phyloP scores from a whole-genome alignment of 2,329 filamentous ascomycete genomes.

The Microsporum audouinii region DNA sequence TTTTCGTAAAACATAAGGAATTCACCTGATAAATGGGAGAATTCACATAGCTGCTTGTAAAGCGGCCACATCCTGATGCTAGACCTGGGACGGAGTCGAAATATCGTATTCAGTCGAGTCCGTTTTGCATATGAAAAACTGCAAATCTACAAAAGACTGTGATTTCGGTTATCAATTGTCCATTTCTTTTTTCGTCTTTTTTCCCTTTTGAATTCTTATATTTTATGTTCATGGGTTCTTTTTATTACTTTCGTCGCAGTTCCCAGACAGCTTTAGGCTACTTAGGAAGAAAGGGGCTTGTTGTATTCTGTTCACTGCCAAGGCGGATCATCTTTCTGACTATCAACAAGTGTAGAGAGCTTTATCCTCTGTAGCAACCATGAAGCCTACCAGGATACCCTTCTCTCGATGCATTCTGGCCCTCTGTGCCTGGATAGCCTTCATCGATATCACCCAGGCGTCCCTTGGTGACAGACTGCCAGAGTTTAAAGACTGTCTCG shows the following conservation, averaged over 20 bases:
- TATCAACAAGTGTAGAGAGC: neutral
- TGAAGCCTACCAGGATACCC: slow-evolving; percentile 9
- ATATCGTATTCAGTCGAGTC: neutral
- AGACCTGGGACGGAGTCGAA: too few relatives aligned
- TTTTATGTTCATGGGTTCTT: neutral
- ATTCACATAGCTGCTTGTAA: too few relatives aligned
- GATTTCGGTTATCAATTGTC: slow-evolving; percentile 21
- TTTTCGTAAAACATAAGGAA: too few relatives aligned
- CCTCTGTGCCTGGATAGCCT: slow-evolving; percentile 24
- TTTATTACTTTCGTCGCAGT: neutral
- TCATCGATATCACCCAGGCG: slow-evolving; percentile 42
- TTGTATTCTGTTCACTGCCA: neutral
- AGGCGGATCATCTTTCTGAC: neutral
- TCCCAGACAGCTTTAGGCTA: neutral
- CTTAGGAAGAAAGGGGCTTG: neutral
- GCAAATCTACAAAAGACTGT: slow-evolving; percentile 16
- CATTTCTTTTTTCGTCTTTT: slow-evolving; percentile 12
- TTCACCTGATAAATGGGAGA: too few relatives aligned
- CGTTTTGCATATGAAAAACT: slow-evolving; percentile 17
- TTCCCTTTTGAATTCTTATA: neutral
- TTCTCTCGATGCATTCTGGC: slow-evolving; percentile 19
- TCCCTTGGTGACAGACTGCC: slow-evolving; percentile 75
- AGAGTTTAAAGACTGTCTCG: slow-evolving; percentile 76
- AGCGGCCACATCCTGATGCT: too few relatives aligned
- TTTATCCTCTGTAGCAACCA: slow-evolving; percentile 5